A percentile compares a stretch with the other conserved stretches of the same genome.
These are phyloP conservation scores for Symbiodinium pilosum DNA, from an alignment of 73 alveolate species.

Conservation along the genomic window DNA sequence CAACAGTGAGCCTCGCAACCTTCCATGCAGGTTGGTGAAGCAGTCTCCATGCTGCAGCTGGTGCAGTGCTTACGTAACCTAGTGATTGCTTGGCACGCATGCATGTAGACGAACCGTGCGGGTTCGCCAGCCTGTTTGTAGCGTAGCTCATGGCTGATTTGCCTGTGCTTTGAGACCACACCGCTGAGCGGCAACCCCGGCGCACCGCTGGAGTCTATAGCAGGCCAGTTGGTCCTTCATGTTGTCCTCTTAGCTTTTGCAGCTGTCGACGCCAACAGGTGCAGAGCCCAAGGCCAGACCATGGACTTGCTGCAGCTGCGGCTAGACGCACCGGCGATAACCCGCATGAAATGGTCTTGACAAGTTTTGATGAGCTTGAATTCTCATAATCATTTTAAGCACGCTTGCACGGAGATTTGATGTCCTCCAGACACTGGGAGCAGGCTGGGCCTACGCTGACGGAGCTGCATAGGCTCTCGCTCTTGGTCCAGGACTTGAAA, in stretches of 20 bases:
- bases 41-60: conserved; percentile 13
- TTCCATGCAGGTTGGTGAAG: conserved; percentile 19
- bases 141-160: no score
- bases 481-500: conserved; percentile 83
- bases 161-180: neutral
- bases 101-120: no score
- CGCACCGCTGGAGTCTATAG: conserved; percentile 74
- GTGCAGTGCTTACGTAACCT: neutral
- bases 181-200: conserved; percentile 79
- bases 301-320: neutral
- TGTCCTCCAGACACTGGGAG: no score
- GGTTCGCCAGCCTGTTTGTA: neutral
- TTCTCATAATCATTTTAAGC: no score
- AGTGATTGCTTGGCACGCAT: no score
- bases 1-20: no score
- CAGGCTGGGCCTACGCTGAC: conserved; percentile 9
- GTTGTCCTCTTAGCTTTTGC: neutral
- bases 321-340: no score
- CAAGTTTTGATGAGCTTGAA: neutral
- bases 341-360: no score
- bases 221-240: neutral
- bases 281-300: conserved; percentile 1
- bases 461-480: conserved; percentile 50
- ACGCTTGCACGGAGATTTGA: no score
- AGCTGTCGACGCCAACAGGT: neutral